Evolutionary conservation across 176 grass and related monocot genomes (phyloP), one percentile per base, ranked within the genome.

Genomic region (Panicum miliaceum): DNA sequence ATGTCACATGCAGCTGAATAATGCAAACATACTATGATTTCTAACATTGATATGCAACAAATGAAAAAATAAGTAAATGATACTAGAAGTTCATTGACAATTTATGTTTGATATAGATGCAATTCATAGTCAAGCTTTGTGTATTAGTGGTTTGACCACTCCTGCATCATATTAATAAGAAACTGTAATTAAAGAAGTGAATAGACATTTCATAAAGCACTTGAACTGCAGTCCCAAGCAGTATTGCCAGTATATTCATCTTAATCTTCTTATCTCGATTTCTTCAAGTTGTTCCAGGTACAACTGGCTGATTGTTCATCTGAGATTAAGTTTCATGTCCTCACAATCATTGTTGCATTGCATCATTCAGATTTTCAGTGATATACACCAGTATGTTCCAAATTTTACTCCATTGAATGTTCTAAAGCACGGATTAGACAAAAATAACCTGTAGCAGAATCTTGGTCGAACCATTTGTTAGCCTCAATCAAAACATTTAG

Each of bases 361-460:
- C 65, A 79, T 81, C 47, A 45, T 84, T 78, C 80, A 61, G 20
- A 68, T 47, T 82, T 86, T 73, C 80, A 67, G 29, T 61, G 65
- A 77, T 47, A 82, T 62, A 64, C 62, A 79, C 70, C 87, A 78
- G 66, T 23, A 14, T 12, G 32, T 87, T 90, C 70, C 68, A 79
- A 79, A 88, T 87, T 89, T 89, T 84, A 87, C 91, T 84, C 88
- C 81, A 12, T 63, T 78, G 54, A 72, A 77, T 85, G 34, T 88
- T 88, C 57, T 81, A 85, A 82, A 79, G 50, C 81, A 67, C 69
- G 73, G 68, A 64, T 88, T 91, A 88, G 42, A 73, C 41, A 59
- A 62, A 62, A 56, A 46, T 23, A 85, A 91, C 94, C 92, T 94
- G 92, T 91, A 93, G 56, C 78, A 90, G 46, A 90, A 91, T 63